Base-by-base conservation (phyloP, 2,329 filamentous ascomycete species). In the Phoma herbarum region DNA sequence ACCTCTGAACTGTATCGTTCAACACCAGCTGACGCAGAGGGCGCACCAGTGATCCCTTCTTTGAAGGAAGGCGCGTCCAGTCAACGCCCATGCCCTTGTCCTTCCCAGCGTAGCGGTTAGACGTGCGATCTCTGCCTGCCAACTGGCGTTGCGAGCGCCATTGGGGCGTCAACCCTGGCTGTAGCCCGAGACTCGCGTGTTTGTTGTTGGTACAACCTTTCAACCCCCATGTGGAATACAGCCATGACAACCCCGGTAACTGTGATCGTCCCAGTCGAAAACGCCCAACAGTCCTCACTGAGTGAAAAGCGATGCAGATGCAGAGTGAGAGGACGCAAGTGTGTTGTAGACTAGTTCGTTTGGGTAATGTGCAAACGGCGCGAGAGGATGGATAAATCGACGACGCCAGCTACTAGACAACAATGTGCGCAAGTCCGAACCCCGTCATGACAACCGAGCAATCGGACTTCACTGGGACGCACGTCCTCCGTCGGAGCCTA, bases 91-190 rank as follows among this genome's bases (percentile, higher is more conserved):
- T 52, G 35, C 46, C 10, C 18, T 26, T n/a, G 25, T 22, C n/a
- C 37, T 16, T 12, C 22, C 43, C 26, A 28, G 14, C n/a, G 12
- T 14, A 16, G 8, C 12, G 48, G 48, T 52, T 16, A 10, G 26
- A 43, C 8, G 8, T 18, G 16, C 9, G 12, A n/a, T 22, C 20
- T 11, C 16, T 43, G 39, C 23, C 25, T 23, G 43, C 29, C 23
- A 18, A 39, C 28, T 7, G 20, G 22, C 16, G 26, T 41, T n/a
- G 14, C 20, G 23, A 11, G 18, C 42, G 22, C 31, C 14, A 42
- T 22, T 5, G 42, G 29, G 44, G 56, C 56, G 44, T 48, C 31
- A 49, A 41, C 50, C 56, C 56, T 53, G 25, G 29, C 25, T 45
- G 44, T 45, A 20, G 26, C 35, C 14, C 16, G 16, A 33, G 26